phyloP scores from a whole-genome alignment of 345 rosid genomes.

The Tarenaya hassleriana region DNA sequence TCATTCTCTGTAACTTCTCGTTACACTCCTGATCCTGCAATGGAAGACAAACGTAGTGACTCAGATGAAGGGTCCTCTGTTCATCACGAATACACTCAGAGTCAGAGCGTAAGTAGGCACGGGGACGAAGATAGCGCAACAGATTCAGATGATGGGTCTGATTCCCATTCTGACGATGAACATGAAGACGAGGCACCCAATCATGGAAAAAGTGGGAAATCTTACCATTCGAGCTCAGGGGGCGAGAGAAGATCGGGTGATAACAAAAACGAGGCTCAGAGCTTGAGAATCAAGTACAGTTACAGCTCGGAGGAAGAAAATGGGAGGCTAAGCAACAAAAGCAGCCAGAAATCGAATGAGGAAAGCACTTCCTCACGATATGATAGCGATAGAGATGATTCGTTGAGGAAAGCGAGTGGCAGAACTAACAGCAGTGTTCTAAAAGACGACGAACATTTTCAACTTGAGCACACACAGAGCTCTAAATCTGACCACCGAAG shows the following conservation, averaged over 20 bases:
- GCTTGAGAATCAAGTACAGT: constrained; percentile 27
- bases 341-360: constrained; percentile 24
- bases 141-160: constrained; percentile 18
- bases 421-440: not conserved
- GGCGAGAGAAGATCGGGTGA: not conserved
- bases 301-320: constrained; percentile 29
- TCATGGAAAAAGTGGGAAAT: no score
- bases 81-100: not conserved
- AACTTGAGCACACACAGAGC: constrained; percentile 18
- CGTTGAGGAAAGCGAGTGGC: constrained; percentile 1
- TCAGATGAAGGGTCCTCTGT: constrained; percentile 9
- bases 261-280: constrained; percentile 18
- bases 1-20: constrained; percentile 23
- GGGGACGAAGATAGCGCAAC: constrained; percentile 3
- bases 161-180: constrained; percentile 12
- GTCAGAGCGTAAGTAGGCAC: not conserved
- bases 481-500: constrained; percentile 25
- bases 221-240: not conserved
- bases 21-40: constrained; percentile 19
- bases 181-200: not conserved
- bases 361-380: constrained; percentile 23
- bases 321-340: constrained; percentile 25
- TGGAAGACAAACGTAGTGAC: constrained; percentile 13
- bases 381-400: constrained; percentile 15
- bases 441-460: constrained; percentile 12